A percentile compares a stretch with the other conserved stretches of the same genome.
Conservation (phyloP, 176 grass and related monocot species). For the Carex myosuroides region DNA sequence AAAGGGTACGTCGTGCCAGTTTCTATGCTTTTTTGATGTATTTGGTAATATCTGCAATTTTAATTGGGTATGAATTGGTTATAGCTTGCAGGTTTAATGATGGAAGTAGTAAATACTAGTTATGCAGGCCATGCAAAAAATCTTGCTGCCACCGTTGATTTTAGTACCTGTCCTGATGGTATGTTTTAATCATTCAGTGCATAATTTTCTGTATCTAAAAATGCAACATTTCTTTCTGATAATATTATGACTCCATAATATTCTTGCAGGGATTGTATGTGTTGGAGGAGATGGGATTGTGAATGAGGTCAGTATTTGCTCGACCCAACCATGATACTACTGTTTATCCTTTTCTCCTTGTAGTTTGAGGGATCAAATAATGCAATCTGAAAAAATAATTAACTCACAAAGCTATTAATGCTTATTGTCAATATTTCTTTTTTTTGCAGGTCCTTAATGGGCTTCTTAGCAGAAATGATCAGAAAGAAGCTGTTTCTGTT, state of each 20-base stretch:
- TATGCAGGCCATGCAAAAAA: constrained; percentile 88
- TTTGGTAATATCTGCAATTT: constrained; percentile 1
- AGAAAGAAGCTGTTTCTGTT: constrained; percentile 82
- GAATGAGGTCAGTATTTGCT: constrained; percentile 64
- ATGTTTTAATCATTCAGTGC: constrained; percentile 24
- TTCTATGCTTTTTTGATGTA: not conserved
- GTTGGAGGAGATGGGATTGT: constrained; percentile 97
- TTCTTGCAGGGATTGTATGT: constrained; percentile 77
- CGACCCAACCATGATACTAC: not conserved
- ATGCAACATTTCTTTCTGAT: not conserved
- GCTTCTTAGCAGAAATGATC: constrained; percentile 83
- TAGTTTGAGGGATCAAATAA: not conserved
- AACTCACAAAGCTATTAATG: not conserved
- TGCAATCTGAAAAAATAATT: not conserved
- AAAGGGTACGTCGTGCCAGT: not conserved
- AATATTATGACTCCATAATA: not conserved
- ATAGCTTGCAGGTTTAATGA: constrained; percentile 96
- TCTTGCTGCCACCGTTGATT: constrained; percentile 77
- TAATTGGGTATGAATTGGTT: constrained; percentile 15
- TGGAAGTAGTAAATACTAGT: constrained; percentile 92
- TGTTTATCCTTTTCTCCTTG: constrained; percentile 1
- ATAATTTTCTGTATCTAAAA: constrained; percentile 18
- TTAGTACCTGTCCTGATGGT: constrained; percentile 76
- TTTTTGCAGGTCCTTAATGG: constrained; percentile 74
- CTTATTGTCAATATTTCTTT: not conserved